Evolutionary conservation across 208 protist genomes (phyloP), one percentile per base, ranked within the genome.

Genomic region (Naegleria lovaniensis): DNA sequence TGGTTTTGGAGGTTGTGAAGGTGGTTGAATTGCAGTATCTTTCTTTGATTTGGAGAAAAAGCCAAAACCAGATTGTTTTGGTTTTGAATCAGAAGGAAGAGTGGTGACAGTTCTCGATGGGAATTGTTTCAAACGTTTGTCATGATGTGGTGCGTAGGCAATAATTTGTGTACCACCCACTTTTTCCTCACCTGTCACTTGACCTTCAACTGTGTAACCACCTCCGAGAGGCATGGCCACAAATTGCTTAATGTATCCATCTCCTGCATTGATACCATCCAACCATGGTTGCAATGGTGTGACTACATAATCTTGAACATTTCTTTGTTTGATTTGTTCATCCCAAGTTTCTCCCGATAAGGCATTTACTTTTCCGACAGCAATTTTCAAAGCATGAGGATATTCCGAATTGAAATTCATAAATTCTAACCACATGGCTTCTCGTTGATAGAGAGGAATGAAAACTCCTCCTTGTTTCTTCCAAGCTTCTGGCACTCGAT

Each of bases 361-460:
- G 16, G 90, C 90, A 90, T 91, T 91, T 0, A 91, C 59, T 83
- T 90, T 90, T 40, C 90, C 90, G 13, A 91, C 36, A 11, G 85
- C 85, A 59, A 91, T 59, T 90, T 91, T 91, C 9, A 91, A 11
- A 79, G 90, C 90, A 39, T 58, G 29, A 33, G 48, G 52, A 3
- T 39, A 22, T 67, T 39, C 9, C 9, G 16, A 29, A 2, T 29
- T 36, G 13, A 59, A 88, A 29, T 88, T 59, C 33, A n/a, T 11
- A 38, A 91, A 91, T 58, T 83, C 83, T 9, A 91, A 79, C 90
- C 90, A 91, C 83, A 91, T 90, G 41, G 90, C 90, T 55, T 92
- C 90, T 40, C 90, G 0, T 58, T 92, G 90, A 22, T 85, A 25
- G 13, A 92, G 25, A 25, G 85, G 86, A 33, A 75, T n/a, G 33